These are phyloP conservation scores for Notholithocarpus densiflorus DNA, from an alignment of 306 rosid genomes.

Conservation along the genomic window DNA sequence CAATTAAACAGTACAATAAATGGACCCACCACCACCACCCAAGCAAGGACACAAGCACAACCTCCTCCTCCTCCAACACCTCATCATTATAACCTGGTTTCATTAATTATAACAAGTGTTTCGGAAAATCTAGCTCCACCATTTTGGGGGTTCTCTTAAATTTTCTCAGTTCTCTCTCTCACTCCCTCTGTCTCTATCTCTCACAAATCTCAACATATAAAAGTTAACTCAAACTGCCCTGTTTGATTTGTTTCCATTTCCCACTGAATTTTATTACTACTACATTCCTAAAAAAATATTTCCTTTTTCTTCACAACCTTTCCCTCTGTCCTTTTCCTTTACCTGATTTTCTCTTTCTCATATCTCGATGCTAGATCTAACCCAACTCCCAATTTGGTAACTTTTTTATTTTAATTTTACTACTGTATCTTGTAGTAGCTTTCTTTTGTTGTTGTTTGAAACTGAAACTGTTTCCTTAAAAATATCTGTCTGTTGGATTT, in stretches of 20 bases:
- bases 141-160: slow-evolving; percentile 2
- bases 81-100: not conserved
- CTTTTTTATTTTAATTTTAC: not conserved
- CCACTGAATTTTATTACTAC: not conserved
- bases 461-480: not conserved
- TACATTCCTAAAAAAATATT: not conserved
- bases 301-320: not conserved
- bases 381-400: slow-evolving; percentile 20
- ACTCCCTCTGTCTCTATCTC: slow-evolving; percentile 3
- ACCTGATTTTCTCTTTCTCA: not conserved
- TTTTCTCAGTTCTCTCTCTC: not conserved
- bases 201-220: not conserved
- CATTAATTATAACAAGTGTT: not conserved
- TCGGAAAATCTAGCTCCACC: slow-evolving; percentile 1
- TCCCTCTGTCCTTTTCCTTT: not conserved
- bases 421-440: not conserved
- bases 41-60: too few relatives aligned
- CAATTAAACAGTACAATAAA: too few relatives aligned
- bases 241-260: not conserved
- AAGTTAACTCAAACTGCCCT: not conserved
- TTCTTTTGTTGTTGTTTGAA: slow-evolving; percentile 12
- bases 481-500: not conserved
- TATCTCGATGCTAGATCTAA: slow-evolving; percentile 28
- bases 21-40: too few relatives aligned
- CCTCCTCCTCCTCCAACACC: too few relatives aligned